Evolutionary conservation across 495 filamentous ascomycete genomes (phyloP).

Genomic region (Talaromyces thailandensis): DNA sequence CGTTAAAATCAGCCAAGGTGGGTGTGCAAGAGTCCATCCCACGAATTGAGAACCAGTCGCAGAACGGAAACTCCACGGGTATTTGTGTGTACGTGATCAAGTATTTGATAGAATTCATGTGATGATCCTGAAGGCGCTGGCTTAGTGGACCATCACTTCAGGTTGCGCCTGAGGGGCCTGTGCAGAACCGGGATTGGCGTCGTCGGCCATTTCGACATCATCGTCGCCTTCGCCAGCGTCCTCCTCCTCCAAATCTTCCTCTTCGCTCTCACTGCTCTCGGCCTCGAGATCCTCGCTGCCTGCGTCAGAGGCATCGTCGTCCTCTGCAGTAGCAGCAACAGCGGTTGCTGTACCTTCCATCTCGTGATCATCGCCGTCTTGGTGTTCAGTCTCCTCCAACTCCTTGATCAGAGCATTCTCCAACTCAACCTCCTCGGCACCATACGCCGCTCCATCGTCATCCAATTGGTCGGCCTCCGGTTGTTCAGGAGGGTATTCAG

Average conservation of each 20-base stretch:
- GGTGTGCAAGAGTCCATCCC: slow-evolving; percentile 9
- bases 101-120: neutral
- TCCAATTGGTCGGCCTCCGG: slow-evolving; percentile 82
- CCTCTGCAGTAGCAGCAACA: slow-evolving; percentile 49
- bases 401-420: slow-evolving; percentile 46
- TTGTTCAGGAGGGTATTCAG: slow-evolving; percentile 95
- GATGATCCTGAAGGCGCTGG: neutral
- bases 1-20: slow-evolving; percentile 6
- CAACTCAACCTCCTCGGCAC: slow-evolving; percentile 59
- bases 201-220: slow-evolving; percentile 78
- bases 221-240: slow-evolving; percentile 64
- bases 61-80: slow-evolving; percentile 7
- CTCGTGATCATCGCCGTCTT: slow-evolving; percentile 55
- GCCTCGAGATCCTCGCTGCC: slow-evolving; percentile 94
- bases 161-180: slow-evolving; percentile 27
- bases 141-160: slow-evolving; percentile 47
- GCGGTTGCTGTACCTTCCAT: slow-evolving; percentile 75
- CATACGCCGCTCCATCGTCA: slow-evolving; percentile 80
- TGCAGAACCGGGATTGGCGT: slow-evolving; percentile 22
- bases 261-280: slow-evolving; percentile 80
- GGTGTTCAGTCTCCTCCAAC: slow-evolving; percentile 47
- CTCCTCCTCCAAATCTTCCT: slow-evolving; percentile 72
- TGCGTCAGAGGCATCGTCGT: slow-evolving; percentile 71
- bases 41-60: slow-evolving; percentile 7
- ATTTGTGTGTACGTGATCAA: slow-evolving; percentile 2